Evolutionary conservation across 2,329 filamentous ascomycete genomes (phyloP), one percentile per base, ranked within the genome.

Genomic region (Verticillium alfalfae): DNA sequence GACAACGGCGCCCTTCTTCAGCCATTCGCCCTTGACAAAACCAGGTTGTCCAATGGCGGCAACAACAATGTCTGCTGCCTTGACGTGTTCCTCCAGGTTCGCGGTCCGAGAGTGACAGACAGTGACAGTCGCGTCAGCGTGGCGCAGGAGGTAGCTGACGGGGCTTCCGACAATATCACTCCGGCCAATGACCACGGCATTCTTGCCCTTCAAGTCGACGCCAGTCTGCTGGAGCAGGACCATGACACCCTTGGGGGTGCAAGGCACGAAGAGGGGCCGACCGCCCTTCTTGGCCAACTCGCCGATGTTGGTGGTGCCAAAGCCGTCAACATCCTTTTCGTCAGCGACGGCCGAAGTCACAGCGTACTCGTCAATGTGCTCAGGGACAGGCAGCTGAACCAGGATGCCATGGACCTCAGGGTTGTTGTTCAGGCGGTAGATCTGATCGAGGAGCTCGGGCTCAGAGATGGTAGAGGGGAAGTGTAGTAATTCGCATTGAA

Each of bases 91-190:
- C 62, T 88, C 80, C 45, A 98, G 78, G 68, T 90, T 84, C 63
- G 86, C 77, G 5, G 93, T 98, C 79, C 89, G 90, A 65, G 93
- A 97, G 77, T 99, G 95, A 79, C 95, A 98, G 60, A 97, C 87
- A 2, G 94, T 98, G 68, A 99, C 95, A 36, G 95, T 99, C 55
- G 95, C 95, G 75, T 99, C 91, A 55, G 95, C 94, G 71, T 96
- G 96, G 76, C 93, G 95, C 68, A 99, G 83, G 67, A 99, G 83
- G 73, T 96, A 96, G 81, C 94, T 97, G 72, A 98, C 93, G 18
- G 95, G 95, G 75, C 93, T 96, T 67, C 95, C 95, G 38, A 99
- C 95, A 70, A 99, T 99, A 73, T 99, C 94, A 75, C 94, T 98
- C 63, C 95, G 87, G 57, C 95, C 95, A 58, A 99, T 82, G 16